Base-by-base conservation (phyloP, 345 rosid species). In the Bruguiera parviflora region DNA sequence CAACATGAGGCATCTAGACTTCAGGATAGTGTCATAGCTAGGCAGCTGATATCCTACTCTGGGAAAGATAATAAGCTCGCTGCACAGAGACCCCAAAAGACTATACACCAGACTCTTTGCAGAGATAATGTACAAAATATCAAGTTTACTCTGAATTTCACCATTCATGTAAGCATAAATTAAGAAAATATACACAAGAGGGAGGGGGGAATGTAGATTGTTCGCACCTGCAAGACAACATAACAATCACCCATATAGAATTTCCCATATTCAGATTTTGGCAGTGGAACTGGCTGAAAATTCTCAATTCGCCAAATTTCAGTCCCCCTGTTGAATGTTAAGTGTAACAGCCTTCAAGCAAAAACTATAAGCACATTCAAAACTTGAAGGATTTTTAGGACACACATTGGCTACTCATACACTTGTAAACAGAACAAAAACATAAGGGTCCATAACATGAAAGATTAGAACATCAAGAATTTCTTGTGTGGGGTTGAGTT, bases 241-340 rank as follows among this genome's bases (percentile, higher is more conserved):
- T 96, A 96, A 49, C 84, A 82, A 84, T 96, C 99, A 39, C 99
- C 99, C 86, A 83, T 84, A 78, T 90, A 92, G 84, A 96, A 96
- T 76, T 96, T 96, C 73, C 99, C 99, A 83, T 92, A 70, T 61
- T 90, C 97, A 43, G 98, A 80, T 72, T 90, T 92, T 5, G 94
- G 96, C 74, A 96, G 74, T 39, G 84, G 85, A 71, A 89, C 94
- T 21, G 96, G 97, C 77, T 84, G 90, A 83, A 96, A 96, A 75
- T 96, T 80, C 87, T 96, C 99, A 58, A 92, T 90, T 77, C 98
- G 87, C 99, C 99, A 96, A 65, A 90, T 92, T 68, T 96, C 99
- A 80, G 85, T 84, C 65, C 99, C 99, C 61, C 99, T 96, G 73
- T 5, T 66, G 53, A 78, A 80, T 66, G 91, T 96, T 81, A 90